phyloP scores from a whole-genome alignment of 2,329 filamentous ascomycete genomes.

The Emmonsia crescens region DNA sequence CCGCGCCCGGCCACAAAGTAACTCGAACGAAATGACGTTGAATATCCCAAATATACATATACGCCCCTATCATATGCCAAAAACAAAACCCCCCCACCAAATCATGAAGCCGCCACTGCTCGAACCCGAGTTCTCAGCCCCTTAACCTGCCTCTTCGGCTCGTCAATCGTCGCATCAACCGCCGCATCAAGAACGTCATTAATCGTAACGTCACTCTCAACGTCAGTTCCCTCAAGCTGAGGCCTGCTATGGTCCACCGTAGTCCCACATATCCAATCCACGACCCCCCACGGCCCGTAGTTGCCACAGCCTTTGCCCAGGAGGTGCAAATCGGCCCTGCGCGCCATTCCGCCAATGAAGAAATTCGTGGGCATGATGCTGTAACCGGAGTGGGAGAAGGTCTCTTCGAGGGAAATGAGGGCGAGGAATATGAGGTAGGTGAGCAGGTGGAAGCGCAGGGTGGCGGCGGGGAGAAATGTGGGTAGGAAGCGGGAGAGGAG shows the following conservation, averaged over 20 bases:
- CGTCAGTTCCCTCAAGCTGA: slow-evolving; percentile 36
- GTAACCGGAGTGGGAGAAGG: slow-evolving; percentile 51
- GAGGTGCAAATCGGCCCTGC: slow-evolving; percentile 46
- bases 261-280: slow-evolving; percentile 37
- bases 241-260: slow-evolving; percentile 32
- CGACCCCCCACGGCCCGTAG: slow-evolving; percentile 36
- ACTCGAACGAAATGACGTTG: neutral
- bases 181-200: slow-evolving; percentile 22
- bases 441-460: slow-evolving; percentile 50
- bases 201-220: slow-evolving; percentile 28
- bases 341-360: slow-evolving; percentile 48
- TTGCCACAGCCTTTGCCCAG: slow-evolving; percentile 36
- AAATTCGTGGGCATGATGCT: slow-evolving; percentile 47
- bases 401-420: slow-evolving; percentile 48
- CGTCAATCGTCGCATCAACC: slow-evolving; percentile 22
- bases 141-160: slow-evolving; percentile 21
- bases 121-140: slow-evolving; percentile 10
- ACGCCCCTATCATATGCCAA: too few species aligned
- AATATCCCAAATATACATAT: neutral
- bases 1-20: neutral
- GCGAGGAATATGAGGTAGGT: slow-evolving; percentile 47
- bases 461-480: slow-evolving; percentile 44
- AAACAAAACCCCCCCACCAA: neutral
- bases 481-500: slow-evolving; percentile 46
- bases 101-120: neutral